Percentiles rank a stretch among this genome's conserved stretches.
phyloP scores from a whole-genome alignment of 2,329 filamentous ascomycete species.

The Phialophora chinensis region DNA sequence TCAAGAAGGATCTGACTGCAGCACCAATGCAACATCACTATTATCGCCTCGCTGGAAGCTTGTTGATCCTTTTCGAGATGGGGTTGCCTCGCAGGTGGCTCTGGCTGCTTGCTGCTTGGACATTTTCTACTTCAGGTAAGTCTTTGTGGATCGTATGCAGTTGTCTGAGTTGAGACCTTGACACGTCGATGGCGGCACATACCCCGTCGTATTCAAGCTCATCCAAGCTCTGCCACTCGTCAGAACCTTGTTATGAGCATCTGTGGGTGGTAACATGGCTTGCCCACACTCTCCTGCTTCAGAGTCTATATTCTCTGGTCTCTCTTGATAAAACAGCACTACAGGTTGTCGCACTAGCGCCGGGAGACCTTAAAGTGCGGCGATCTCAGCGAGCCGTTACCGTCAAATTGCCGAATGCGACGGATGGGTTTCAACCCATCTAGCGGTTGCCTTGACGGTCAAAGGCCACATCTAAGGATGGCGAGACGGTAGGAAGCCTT shows the following conservation, averaged over 20 bases:
- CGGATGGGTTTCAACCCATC: neutral
- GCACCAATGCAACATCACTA: conserved; percentile 8
- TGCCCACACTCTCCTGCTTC: neutral
- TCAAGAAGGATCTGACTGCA: neutral
- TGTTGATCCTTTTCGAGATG: neutral
- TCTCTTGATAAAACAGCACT: neutral
- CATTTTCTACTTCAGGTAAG: neutral
- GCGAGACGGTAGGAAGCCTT: neutral
- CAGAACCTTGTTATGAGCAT: neutral
- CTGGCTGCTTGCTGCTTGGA: neutral
- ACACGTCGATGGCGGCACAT: neutral
- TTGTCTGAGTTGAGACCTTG: neutral
- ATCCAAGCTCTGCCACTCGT: neutral
- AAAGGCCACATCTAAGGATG: neutral
- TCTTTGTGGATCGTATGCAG: neutral
- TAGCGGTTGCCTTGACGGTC: neutral
- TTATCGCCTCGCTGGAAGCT: neutral
- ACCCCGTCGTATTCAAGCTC: neutral
- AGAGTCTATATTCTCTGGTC: neutral
- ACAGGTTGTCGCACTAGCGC: neutral
- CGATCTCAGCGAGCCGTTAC: neutral
- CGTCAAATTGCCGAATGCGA: neutral
- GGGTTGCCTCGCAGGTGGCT: neutral
- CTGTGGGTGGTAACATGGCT: neutral
- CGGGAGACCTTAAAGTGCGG: neutral